phyloP scores from a whole-genome alignment of 2,329 filamentous ascomycete genomes.

The Sporothrix euskadiensis region DNA sequence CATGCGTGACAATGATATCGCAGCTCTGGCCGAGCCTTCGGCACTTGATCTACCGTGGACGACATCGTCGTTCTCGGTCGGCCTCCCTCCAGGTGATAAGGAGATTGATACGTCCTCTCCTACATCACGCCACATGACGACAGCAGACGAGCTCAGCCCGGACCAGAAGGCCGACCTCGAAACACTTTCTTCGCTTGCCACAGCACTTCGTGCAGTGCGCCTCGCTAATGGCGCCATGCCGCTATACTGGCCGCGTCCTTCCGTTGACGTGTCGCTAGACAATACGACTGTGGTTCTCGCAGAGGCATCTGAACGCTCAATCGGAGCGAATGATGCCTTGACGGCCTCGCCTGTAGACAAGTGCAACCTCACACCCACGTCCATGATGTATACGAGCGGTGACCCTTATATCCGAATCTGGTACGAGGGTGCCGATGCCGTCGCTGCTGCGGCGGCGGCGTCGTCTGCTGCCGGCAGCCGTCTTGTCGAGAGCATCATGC shows the following conservation, averaged over 20 bases:
- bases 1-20: conserved; percentile 8
- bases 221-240: conserved; percentile 53
- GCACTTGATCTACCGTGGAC: conserved; percentile 22
- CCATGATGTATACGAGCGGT: conserved; percentile 42
- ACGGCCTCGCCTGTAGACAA: neutral
- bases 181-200: conserved; percentile 51
- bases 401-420: conserved; percentile 54
- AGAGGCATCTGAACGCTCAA: neutral
- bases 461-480: conserved; percentile 36
- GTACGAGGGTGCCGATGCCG: conserved; percentile 35
- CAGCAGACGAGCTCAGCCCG: conserved; percentile 45
- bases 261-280: conserved; percentile 48
- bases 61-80: conserved; percentile 40
- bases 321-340: neutral
- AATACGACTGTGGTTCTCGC: conserved; percentile 32
- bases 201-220: conserved; percentile 47
- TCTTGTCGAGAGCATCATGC: conserved; percentile 57
- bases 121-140: conserved; percentile 42
- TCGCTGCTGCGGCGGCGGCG: neutral
- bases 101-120: conserved; percentile 30
- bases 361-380: neutral
- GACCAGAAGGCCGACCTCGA: conserved; percentile 50
- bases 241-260: conserved; percentile 47
- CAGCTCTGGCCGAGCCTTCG: neutral
- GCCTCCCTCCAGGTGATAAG: conserved; percentile 35